Percentiles rank a stretch among this genome's conserved stretches.
Evolutionary conservation across 2,329 filamentous ascomycete genomes (phyloP).

Genomic region (Fusarium sp.): DNA sequence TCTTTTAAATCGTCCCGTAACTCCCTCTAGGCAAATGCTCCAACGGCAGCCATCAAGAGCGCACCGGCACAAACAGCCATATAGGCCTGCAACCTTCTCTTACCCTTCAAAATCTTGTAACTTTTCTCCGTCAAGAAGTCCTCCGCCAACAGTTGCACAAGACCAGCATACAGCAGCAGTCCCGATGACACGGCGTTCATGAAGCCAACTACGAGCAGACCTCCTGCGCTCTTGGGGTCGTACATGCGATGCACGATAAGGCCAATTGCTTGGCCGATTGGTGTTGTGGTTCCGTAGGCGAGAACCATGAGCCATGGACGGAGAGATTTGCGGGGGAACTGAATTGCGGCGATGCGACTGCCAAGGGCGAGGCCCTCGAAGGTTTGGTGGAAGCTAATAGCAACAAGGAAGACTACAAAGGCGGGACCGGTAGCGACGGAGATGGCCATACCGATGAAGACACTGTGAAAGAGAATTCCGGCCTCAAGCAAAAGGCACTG

Average conservation of each 20-base stretch:
- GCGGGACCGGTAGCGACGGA: conserved; percentile 82
- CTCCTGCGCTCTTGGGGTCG: conserved; percentile 79
- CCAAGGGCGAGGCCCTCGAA: conserved; percentile 90
- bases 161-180: conserved; percentile 80
- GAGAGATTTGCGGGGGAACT: conserved; percentile 76
- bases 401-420: conserved; percentile 82
- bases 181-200: conserved; percentile 89
- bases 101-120: conserved; percentile 72
- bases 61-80: conserved; percentile 71
- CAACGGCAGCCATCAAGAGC: conserved; percentile 75
- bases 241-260: conserved; percentile 81
- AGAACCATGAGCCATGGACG: conserved; percentile 87
- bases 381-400: conserved; percentile 86
- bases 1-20: not conserved
- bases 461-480: conserved; percentile 84
- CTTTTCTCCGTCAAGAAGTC: conserved; percentile 84
- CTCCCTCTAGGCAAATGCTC: conserved; percentile 71
- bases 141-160: conserved; percentile 86
- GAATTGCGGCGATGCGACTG: conserved; percentile 83
- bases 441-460: conserved; percentile 89
- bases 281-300: conserved; percentile 80
- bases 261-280: conserved; percentile 84
- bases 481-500: conserved; percentile 85
- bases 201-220: conserved; percentile 83
- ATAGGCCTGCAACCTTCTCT: conserved; percentile 69